Evolutionary conservation across 768 basidiomycete genomes (phyloP).

Genomic region (Tephrocybe sp.): DNA sequence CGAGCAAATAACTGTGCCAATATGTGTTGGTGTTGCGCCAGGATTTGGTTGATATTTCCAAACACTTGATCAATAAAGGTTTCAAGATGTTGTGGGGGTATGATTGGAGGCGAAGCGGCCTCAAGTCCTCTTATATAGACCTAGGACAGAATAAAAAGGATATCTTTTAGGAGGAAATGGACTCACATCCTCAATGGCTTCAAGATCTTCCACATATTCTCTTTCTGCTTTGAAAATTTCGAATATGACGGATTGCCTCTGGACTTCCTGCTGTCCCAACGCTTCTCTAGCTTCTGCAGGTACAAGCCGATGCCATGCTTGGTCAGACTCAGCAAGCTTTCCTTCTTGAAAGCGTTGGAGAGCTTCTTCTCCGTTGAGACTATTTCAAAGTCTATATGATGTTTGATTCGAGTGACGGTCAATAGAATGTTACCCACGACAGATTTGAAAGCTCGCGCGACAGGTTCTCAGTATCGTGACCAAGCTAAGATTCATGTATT

Average conservation of each 20-base stretch:
- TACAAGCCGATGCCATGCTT: conserved; percentile 83
- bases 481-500: conserved; percentile 6
- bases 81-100: conserved; percentile 51
- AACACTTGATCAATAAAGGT: conserved; percentile 81
- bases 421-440: conserved; percentile 32
- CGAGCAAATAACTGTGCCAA: conserved; percentile 71
- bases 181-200: conserved; percentile 62
- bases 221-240: conserved; percentile 89
- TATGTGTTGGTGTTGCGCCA: conserved; percentile 64
- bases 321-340: conserved; percentile 60
- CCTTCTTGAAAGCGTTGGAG: conserved; percentile 68
- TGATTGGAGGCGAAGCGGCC: conserved; percentile 60
- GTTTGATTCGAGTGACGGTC: conserved; percentile 4
- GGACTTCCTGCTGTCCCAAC: conserved; percentile 74
- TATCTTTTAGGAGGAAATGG: not conserved
- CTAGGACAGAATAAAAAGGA: conserved; percentile 30
- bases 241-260: conserved; percentile 83
- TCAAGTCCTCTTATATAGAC: conserved; percentile 71
- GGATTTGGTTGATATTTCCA: conserved; percentile 71
- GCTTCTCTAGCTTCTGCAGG: conserved; percentile 67
- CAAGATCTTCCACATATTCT: conserved; percentile 82
- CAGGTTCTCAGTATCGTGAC: conserved; percentile 17
- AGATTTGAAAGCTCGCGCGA: conserved; percentile 32
- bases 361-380: conserved; percentile 61
- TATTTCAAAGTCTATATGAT: conserved; percentile 26